phyloP scores from a whole-genome alignment of 805 yeast species.

The Candida oleophila region DNA sequence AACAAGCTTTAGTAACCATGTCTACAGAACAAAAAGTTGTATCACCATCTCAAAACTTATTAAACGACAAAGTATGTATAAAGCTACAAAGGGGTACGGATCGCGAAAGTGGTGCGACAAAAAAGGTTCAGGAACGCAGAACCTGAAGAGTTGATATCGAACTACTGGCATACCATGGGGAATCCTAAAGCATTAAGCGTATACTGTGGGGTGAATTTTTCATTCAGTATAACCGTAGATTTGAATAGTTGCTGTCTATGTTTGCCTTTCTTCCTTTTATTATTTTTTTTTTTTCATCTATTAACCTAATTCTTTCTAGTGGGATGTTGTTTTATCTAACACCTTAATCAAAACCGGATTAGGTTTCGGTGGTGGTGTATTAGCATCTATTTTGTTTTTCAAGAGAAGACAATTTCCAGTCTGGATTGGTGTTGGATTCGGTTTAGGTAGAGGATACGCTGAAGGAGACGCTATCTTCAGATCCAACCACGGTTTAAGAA shows the following conservation, averaged over 20 bases:
- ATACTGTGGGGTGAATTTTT: no score
- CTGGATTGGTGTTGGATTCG: conserved; percentile 96
- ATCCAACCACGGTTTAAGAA: conserved; percentile 72
- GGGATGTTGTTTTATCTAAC: conserved; percentile 97
- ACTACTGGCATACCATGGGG: no score
- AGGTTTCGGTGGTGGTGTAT: conserved; percentile 95
- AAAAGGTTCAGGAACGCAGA: no score
- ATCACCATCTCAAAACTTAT: conserved; percentile 54
- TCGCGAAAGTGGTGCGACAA: no score
- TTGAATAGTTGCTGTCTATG: no score
- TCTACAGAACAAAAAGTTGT: conserved; percentile 36
- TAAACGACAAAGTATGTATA: conserved; percentile 53
- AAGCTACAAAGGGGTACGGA: background rate
- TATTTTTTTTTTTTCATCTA: background rate
- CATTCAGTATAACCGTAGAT: no score
- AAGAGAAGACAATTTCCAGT: conserved; percentile 96
- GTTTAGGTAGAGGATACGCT: conserved; percentile 95
- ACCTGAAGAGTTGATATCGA: no score
- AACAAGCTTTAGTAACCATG: conserved; percentile 18
- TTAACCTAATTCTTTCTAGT: conserved; percentile 29
- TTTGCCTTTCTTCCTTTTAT: background rate
- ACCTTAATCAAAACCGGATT: conserved; percentile 91
- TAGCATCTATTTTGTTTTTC: conserved; percentile 85
- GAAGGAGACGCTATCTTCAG: conserved; percentile 98
- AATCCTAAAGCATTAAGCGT: no score